Base-by-base conservation (phyloP, 2,329 filamentous ascomycete genomes). In the Cladophialophora carrionii region DNA sequence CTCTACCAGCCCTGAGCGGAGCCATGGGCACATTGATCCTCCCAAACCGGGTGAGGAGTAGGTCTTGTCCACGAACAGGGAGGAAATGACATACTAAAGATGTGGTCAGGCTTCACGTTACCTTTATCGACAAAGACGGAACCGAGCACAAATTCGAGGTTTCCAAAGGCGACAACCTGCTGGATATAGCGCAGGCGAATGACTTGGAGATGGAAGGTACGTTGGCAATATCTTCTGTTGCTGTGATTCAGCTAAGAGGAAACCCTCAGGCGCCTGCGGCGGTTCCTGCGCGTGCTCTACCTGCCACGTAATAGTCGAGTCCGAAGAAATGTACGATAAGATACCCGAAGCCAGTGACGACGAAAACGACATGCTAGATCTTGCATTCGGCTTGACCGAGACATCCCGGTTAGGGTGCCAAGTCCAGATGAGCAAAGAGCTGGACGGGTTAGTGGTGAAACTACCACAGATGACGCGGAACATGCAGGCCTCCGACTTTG, bases 401-500 rank as follows among this genome's bases (percentile, higher is more conserved):
- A 96, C 92, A 26, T 89, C 84, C 61, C 81, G 93, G 32, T 77
- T 97, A 71, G 93, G 93, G 0, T 97, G 93, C 77, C 93, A 97
- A 81, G 90, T 99, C 29, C 83, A 87, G 75, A 97, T 99, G 94
- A 90, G 82, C 65, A 92, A 92, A 78, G 92, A 96, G 71, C 79
- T 98, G 69, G 90, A 98, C 75, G 95, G 95, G 0, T 70, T 99
- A 73, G 86, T 87, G 53, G 92, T 99, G 34, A 90, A 87, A 77
- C 79, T 99, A 74, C 95, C 95, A 12, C 88, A 87, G 43, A 97
- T 97, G 92, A 98, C 95, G 70, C 85, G 95, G 77, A 99, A 99
- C 75, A 74, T 99, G 79, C 95, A 99, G 80, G 91, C 92, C 14
- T 96, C 91, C 77, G 95, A 99, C 79, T 99, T 99, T 73, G 83